A percentile compares a stretch with the other conserved stretches of the same genome.
These are phyloP conservation scores for Byssochlamys sp. DNA, from an alignment of 2,329 filamentous ascomycete genomes.

Conservation along the genomic window DNA sequence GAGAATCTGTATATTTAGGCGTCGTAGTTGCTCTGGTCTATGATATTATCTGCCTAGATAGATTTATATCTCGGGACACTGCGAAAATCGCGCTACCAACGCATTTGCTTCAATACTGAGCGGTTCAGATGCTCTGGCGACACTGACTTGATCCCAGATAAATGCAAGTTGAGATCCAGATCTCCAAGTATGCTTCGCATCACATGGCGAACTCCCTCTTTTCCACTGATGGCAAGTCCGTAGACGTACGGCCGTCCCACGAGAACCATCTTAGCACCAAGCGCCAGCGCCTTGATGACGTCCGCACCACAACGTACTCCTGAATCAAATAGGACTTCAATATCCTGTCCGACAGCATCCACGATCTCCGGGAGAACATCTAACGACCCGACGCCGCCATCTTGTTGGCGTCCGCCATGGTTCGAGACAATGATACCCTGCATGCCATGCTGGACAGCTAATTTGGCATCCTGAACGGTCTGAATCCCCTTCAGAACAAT, in stretches of 20 bases:
- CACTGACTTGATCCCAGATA: constrained; percentile 6
- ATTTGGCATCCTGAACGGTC: constrained; percentile 11
- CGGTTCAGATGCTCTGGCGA: constrained; percentile 7
- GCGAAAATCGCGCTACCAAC: neutral
- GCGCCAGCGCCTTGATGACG: constrained; percentile 48
- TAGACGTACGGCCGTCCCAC: constrained; percentile 45
- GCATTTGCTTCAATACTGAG: neutral
- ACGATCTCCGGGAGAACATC: neutral
- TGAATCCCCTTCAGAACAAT: constrained; percentile 15
- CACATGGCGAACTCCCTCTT: constrained; percentile 32
- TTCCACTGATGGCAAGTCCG: constrained; percentile 45
- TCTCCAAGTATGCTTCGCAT: constrained; percentile 23
- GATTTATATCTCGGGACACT: neutral
- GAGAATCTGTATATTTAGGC: too few relatives aligned
- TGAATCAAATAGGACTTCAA: constrained; percentile 33
- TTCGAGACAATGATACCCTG: constrained; percentile 9
- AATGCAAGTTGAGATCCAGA: constrained; percentile 16
- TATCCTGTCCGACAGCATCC: neutral
- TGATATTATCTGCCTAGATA: too few relatives aligned
- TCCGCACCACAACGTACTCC: constrained; percentile 49
- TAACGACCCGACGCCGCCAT: neutral
- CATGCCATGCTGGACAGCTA: constrained; percentile 10
- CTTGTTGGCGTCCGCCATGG: neutral
- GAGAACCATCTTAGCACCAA: constrained; percentile 44
- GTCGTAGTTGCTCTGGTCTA: too few relatives aligned